Percentiles rank a stretch among this genome's conserved stretches.
These are phyloP conservation scores for Mortierella sp. DNA, from an alignment of 371 early-diverging fungal genomes.

Conservation along the genomic window DNA sequence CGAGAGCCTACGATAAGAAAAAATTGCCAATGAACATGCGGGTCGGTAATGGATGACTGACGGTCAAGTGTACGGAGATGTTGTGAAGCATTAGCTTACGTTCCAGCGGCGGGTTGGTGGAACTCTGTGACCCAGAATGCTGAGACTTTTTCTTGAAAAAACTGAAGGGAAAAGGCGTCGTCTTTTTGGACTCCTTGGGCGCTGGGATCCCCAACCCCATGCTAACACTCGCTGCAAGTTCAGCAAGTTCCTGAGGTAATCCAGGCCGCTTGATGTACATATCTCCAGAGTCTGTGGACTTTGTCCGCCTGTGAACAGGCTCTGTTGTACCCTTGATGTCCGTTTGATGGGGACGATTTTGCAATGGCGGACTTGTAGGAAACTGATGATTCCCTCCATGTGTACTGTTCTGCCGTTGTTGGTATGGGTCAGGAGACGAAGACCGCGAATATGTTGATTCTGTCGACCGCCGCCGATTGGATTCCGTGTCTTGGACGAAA, in stretches of 20 bases:
- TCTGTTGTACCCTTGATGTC: slow-evolving; percentile 19
- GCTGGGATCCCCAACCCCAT: too few species aligned
- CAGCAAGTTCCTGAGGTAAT: slow-evolving; percentile 21
- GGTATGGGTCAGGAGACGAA: slow-evolving; percentile 30
- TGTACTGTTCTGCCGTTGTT: slow-evolving; percentile 10
- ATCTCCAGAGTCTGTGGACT: slow-evolving; percentile 46
- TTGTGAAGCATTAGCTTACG: slow-evolving; percentile 11
- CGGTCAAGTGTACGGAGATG: too few species aligned
- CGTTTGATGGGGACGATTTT: slow-evolving; percentile 9
- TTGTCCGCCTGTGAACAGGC: slow-evolving; percentile 37
- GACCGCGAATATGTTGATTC: slow-evolving; percentile 42
- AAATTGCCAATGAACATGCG: not conserved
- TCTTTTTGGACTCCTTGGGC: slow-evolving; percentile 47
- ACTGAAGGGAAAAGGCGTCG: slow-evolving; percentile 13
- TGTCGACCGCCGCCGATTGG: slow-evolving; percentile 28
- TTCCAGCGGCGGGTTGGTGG: slow-evolving; percentile 12
- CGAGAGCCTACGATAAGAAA: slow-evolving; percentile 19
- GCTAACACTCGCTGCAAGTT: slow-evolving; percentile 16
- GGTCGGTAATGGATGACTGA: too few species aligned
- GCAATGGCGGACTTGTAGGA: slow-evolving; percentile 24
- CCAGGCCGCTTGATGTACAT: slow-evolving; percentile 38
- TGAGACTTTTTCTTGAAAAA: slow-evolving; percentile 38
- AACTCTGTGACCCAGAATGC: slow-evolving; percentile 4
- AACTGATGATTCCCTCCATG: slow-evolving; percentile 13
- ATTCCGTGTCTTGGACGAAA: slow-evolving; percentile 27